Evolutionary conservation across 1,284 basidiomycete species (phyloP).

Genomic region (Ustilago crameri): DNA sequence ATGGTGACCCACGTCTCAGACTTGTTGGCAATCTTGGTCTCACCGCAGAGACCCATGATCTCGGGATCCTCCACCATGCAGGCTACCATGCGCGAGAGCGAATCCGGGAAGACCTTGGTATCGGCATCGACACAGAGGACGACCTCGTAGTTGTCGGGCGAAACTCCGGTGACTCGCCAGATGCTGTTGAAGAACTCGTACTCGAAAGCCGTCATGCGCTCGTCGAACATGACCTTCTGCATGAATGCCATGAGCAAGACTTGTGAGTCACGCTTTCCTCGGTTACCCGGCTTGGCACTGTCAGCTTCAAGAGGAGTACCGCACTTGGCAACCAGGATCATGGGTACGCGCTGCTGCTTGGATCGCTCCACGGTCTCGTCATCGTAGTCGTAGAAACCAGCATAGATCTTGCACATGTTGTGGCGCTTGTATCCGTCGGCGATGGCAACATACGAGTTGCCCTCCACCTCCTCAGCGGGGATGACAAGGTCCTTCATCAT

Average conservation of each 20-base stretch:
- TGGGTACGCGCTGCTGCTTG: slow-evolving; percentile 96
- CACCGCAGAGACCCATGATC: slow-evolving; percentile 71
- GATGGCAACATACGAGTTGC: slow-evolving; percentile 96
- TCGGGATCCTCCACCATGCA: slow-evolving; percentile 71
- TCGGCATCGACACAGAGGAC: slow-evolving; percentile 71
- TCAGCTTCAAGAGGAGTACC: slow-evolving; percentile 78
- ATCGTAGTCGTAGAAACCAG: slow-evolving; percentile 97
- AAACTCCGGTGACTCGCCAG: slow-evolving; percentile 70
- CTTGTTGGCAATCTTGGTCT: slow-evolving; percentile 72
- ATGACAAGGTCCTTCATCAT: slow-evolving; percentile 98
- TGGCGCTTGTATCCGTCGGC: slow-evolving; percentile 98
- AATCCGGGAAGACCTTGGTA: slow-evolving; percentile 70
- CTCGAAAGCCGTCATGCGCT: slow-evolving; percentile 71
- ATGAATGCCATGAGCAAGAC: slow-evolving; percentile 74
- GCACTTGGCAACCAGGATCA: slow-evolving; percentile 89
- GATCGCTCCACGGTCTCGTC: slow-evolving; percentile 87
- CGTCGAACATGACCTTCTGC: slow-evolving; percentile 71
- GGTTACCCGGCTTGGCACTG: slow-evolving; percentile 95
- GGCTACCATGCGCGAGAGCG: slow-evolving; percentile 70
- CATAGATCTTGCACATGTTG: slow-evolving; percentile 99
- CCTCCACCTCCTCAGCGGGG: slow-evolving; percentile 85
- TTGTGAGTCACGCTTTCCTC: slow-evolving; percentile 98
- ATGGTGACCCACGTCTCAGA: slow-evolving; percentile 71
- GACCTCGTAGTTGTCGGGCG: slow-evolving; percentile 70
- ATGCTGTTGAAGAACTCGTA: slow-evolving; percentile 71